Percentiles rank a stretch among this genome's conserved stretches.
Conservation (phyloP, 2,329 filamentous ascomycete species). For the Chrysosporium keratinophilum region DNA sequence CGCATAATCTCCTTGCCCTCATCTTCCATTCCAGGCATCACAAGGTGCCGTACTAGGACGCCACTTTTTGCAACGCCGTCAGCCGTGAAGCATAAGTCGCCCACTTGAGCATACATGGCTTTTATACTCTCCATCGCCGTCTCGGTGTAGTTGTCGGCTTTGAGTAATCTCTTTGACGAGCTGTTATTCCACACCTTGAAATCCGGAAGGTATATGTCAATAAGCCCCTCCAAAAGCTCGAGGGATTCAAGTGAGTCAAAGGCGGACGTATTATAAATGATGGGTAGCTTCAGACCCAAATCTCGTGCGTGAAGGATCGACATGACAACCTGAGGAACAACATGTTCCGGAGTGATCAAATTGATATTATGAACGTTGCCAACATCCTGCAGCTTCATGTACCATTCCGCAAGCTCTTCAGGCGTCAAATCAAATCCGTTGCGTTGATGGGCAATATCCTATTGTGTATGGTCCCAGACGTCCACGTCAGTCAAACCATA, state of each 20-base stretch:
- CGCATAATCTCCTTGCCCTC: slow-evolving; percentile 65
- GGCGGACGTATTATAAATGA: slow-evolving; percentile 76
- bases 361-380: slow-evolving; percentile 87
- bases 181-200: slow-evolving; percentile 68
- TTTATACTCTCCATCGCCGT: slow-evolving; percentile 66
- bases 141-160: slow-evolving; percentile 64
- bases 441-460: slow-evolving; percentile 68
- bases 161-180: slow-evolving; percentile 61
- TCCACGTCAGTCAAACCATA: neutral
- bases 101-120: slow-evolving; percentile 71
- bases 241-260: slow-evolving; percentile 68
- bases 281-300: slow-evolving; percentile 58
- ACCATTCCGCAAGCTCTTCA: slow-evolving; percentile 72
- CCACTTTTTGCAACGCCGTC: slow-evolving; percentile 74
- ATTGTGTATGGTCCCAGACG: neutral
- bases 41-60: slow-evolving; percentile 64
- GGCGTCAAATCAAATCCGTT: slow-evolving; percentile 70
- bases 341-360: slow-evolving; percentile 74
- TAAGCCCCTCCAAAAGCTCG: slow-evolving; percentile 61
- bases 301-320: slow-evolving; percentile 64
- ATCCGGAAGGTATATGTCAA: slow-evolving; percentile 80
- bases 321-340: slow-evolving; percentile 71
- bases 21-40: slow-evolving; percentile 70
- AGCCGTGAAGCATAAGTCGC: slow-evolving; percentile 68
- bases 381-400: slow-evolving; percentile 66